Conservation (phyloP, 768 basidiomycete species). For the Dentipellis sp. region DNA sequence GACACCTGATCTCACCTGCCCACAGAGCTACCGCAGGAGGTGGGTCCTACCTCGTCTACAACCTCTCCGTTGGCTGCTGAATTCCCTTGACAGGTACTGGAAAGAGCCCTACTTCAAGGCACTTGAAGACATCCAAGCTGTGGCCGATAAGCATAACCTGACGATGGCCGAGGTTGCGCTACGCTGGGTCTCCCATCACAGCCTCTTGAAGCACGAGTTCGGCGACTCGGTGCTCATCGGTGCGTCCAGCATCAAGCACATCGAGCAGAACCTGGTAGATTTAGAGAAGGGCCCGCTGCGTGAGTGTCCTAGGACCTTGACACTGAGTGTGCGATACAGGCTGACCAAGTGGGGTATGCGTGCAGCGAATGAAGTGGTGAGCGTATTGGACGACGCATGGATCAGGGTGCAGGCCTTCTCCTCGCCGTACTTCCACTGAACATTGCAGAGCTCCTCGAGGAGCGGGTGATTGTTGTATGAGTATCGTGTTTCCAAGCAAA, state of each 20-base stretch:
- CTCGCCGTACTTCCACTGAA: slow-evolving; percentile 6
- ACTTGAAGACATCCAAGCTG: slow-evolving; percentile 32
- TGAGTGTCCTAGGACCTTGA: slow-evolving; percentile 15
- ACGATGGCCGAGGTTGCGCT: slow-evolving; percentile 34
- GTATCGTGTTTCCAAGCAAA: too few relatives aligned
- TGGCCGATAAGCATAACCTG: slow-evolving; percentile 27
- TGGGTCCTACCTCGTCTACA: background rate
- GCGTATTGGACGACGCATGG: slow-evolving; percentile 16
- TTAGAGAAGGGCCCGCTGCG: slow-evolving; percentile 51
- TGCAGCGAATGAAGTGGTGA: slow-evolving; percentile 14
- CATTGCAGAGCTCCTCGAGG: too few relatives aligned
- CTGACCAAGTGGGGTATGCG: background rate
- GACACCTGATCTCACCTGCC: background rate
- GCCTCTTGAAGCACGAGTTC: slow-evolving; percentile 34
- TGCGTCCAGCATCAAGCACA: slow-evolving; percentile 48
- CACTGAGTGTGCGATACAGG: background rate
- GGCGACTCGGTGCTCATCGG: slow-evolving; percentile 52
- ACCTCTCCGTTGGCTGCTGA: too few relatives aligned
- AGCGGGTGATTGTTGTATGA: too few relatives aligned
- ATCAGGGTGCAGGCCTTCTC: slow-evolving; percentile 6
- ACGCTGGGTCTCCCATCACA: slow-evolving; percentile 42
- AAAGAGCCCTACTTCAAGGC: slow-evolving; percentile 44
- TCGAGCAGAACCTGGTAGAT: slow-evolving; percentile 44
- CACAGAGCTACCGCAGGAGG: slow-evolving; percentile 15
- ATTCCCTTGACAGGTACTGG: slow-evolving; percentile 34